phyloP scores from a whole-genome alignment of 2,329 filamentous ascomycete species.

The Pseudocercospora pini-densiflorae region DNA sequence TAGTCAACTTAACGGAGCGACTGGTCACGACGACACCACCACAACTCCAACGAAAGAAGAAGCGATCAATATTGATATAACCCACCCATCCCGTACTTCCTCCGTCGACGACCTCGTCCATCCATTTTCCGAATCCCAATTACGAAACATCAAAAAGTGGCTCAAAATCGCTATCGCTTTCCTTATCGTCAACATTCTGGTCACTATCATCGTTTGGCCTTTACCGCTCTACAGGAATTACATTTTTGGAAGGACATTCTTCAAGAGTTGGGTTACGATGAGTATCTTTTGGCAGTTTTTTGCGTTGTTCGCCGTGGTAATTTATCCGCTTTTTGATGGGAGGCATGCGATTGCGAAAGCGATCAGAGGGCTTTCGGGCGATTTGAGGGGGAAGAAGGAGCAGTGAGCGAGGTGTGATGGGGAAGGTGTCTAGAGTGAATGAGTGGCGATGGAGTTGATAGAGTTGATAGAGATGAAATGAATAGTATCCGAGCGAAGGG shows the following conservation, averaged over 20 bases:
- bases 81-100: neutral
- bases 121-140: slow-evolving; percentile 43
- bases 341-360: slow-evolving; percentile 45
- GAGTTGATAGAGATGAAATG: no score
- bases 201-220: slow-evolving; percentile 56
- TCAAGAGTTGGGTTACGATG: slow-evolving; percentile 51
- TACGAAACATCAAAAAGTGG: slow-evolving; percentile 26
- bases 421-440: no score
- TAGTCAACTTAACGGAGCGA: slow-evolving; percentile 1
- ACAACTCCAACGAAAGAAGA: neutral
- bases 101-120: slow-evolving; percentile 42
- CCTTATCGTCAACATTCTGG: slow-evolving; percentile 49
- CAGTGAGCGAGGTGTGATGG: neutral
- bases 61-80: neutral
- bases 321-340: slow-evolving; percentile 56
- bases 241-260: slow-evolving; percentile 54
- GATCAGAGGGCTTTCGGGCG: slow-evolving; percentile 29
- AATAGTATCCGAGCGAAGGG: no score
- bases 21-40: neutral
- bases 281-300: slow-evolving; percentile 56
- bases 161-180: slow-evolving; percentile 43
- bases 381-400: slow-evolving; percentile 5
- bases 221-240: slow-evolving; percentile 57
- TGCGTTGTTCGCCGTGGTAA: slow-evolving; percentile 51
- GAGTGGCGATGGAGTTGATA: no score